A percentile compares a stretch with the other conserved stretches of the same genome.
Evolutionary conservation across 345 rosid genomes (phyloP).

Genomic region (Crucihimalaya himalaica): DNA sequence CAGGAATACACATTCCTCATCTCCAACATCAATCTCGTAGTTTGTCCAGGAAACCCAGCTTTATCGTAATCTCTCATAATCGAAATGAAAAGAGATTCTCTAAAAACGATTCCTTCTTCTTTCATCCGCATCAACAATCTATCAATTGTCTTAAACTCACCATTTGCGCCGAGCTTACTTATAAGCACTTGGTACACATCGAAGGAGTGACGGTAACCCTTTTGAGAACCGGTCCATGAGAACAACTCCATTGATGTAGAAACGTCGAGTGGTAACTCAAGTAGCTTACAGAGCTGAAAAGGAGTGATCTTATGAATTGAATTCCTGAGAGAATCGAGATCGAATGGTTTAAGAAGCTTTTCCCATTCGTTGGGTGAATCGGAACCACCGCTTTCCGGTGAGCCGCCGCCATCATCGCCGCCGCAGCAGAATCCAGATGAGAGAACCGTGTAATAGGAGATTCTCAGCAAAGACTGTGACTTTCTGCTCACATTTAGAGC

Average conservation of each 20-base stretch:
- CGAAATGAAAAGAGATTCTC: slow-evolving; percentile 68
- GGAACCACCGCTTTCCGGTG: slow-evolving; percentile 29
- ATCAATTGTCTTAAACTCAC: slow-evolving; percentile 67
- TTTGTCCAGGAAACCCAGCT: slow-evolving; percentile 78
- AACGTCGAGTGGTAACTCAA: slow-evolving; percentile 69
- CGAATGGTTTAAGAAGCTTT: slow-evolving; percentile 78
- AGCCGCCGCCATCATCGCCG: background rate
- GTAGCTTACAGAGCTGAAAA: slow-evolving; percentile 59
- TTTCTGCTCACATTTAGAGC: slow-evolving; percentile 43
- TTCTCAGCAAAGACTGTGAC: slow-evolving; percentile 28
- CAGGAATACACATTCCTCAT: slow-evolving; percentile 63
- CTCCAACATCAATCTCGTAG: slow-evolving; percentile 74
- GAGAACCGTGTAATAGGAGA: slow-evolving; percentile 4
- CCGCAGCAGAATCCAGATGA: slow-evolving; percentile 27
- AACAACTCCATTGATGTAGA: slow-evolving; percentile 64
- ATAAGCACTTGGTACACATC: slow-evolving; percentile 63
- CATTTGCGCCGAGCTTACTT: slow-evolving; percentile 65
- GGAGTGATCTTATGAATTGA: slow-evolving; percentile 57
- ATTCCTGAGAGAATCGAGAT: slow-evolving; percentile 59
- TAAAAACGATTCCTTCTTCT: slow-evolving; percentile 66
- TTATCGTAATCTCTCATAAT: slow-evolving; percentile 71
- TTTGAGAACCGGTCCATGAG: slow-evolving; percentile 65
- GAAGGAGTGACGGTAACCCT: slow-evolving; percentile 64
- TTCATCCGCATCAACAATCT: slow-evolving; percentile 69
- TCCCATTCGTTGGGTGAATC: slow-evolving; percentile 71